Evolutionary conservation across 192 early-diverging fungal species (phyloP).

Genomic region (Entomortierella lignicola): DNA sequence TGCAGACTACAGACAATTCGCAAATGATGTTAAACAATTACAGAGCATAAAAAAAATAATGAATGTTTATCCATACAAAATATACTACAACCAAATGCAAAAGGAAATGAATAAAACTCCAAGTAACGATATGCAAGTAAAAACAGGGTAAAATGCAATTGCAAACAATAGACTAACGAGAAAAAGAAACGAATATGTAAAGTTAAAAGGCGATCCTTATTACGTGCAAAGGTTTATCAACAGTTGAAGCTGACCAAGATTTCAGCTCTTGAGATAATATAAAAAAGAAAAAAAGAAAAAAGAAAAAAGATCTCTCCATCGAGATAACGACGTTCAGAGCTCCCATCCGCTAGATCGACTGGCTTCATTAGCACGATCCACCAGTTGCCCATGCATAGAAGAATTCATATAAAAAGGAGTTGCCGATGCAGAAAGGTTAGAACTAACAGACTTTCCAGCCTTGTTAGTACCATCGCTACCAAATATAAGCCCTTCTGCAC

Average conservation of each 20-base stretch:
- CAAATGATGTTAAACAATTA: no score
- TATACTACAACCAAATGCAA: slow-evolving; percentile 1
- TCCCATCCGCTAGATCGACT: slow-evolving; percentile 21
- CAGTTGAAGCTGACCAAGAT: no score
- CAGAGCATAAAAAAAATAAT: no score
- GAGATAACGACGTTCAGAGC: not conserved
- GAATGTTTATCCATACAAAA: slow-evolving; percentile 5
- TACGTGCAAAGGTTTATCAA: no score
- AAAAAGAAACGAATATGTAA: not conserved
- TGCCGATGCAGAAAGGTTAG: slow-evolving; percentile 12
- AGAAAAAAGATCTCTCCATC: no score
- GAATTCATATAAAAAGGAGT: slow-evolving; percentile 28
- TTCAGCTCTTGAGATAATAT: no score
- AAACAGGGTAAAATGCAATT: not conserved
- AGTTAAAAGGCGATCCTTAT: not conserved
- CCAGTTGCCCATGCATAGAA: slow-evolving; percentile 2
- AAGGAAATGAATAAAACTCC: slow-evolving; percentile 1
- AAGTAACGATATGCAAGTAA: not conserved
- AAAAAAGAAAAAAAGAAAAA: no score
- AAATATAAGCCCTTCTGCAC: not conserved
- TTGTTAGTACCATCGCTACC: not conserved
- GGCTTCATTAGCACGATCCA: slow-evolving; percentile 11
- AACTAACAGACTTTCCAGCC: not conserved
- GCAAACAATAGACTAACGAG: not conserved
- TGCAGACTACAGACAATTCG: slow-evolving; percentile 3